A percentile compares a stretch with the other conserved stretches of the same genome.
Conservation (phyloP, 257 asterid genomes). For the Lithospermum erythrorhizon region DNA sequence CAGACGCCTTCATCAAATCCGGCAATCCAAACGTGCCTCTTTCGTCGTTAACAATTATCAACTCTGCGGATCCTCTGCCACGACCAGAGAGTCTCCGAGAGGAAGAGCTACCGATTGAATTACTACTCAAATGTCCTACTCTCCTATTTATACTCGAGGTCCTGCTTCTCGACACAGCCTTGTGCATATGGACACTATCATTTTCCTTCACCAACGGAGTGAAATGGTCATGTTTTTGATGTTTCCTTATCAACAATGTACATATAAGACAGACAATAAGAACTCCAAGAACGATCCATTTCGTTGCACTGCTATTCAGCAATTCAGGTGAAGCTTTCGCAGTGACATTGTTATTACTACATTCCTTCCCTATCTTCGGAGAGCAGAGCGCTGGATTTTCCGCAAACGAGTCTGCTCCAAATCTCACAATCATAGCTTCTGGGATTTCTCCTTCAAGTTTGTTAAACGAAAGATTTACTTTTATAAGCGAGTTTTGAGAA, state of each 20-base stretch:
- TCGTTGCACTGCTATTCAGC: too few species aligned
- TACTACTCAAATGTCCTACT: constrained; percentile 10
- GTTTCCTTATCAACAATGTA: constrained; percentile 38
- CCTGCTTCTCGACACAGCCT: constrained; percentile 14
- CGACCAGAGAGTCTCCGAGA: constrained; percentile 22
- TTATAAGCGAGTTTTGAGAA: constrained; percentile 7
- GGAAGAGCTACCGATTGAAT: constrained; percentile 13
- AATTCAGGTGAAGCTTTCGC: too few species aligned
- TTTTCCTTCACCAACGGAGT: constrained; percentile 16
- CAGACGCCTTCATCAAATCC: constrained; percentile 95
- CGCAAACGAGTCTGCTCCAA: too few species aligned
- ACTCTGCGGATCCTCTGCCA: constrained; percentile 31
- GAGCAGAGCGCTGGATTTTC: too few species aligned
- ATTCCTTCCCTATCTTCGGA: too few species aligned
- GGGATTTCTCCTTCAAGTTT: constrained; percentile 44
- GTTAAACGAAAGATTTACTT: constrained; percentile 32
- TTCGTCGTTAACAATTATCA: constrained; percentile 49
- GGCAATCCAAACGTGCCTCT: constrained; percentile 54
- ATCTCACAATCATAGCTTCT: too few species aligned
- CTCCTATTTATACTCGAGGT: constrained; percentile 20
- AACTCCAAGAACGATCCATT: constrained; percentile 21
- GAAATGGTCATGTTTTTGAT: constrained; percentile 16
- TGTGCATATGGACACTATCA: constrained; percentile 31
- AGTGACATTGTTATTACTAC: too few species aligned
- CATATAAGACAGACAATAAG: constrained; percentile 38